Conservation (phyloP, 306 rosid genomes). For the Sechiopsis laciniata region DNA sequence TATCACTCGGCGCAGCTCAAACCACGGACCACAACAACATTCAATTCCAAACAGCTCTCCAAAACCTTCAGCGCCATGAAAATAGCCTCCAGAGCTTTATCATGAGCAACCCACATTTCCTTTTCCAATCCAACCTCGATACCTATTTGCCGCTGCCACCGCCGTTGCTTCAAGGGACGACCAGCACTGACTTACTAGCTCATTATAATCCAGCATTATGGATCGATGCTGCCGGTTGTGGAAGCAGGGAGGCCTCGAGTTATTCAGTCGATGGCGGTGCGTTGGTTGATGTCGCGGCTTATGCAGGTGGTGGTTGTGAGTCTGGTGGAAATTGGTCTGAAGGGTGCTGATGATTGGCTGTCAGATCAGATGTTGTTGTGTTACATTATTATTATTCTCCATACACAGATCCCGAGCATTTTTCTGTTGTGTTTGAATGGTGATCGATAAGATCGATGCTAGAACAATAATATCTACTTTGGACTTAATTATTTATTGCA, state of each 20-base stretch:
- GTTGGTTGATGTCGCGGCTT: background rate
- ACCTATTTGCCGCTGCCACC: background rate
- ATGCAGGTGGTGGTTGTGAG: background rate
- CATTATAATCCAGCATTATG: background rate
- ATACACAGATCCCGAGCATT: too few species aligned
- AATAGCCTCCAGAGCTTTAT: background rate
- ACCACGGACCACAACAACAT: background rate
- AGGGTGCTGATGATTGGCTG: background rate
- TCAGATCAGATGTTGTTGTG: background rate
- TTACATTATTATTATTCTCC: too few species aligned
- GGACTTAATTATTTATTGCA: too few species aligned
- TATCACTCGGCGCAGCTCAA: background rate
- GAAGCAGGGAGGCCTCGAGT: background rate
- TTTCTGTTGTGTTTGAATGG: too few species aligned
- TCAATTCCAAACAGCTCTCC: background rate
- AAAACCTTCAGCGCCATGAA: slow-evolving; percentile 6
- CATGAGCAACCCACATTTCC: background rate
- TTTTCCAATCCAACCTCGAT: slow-evolving; percentile 8
- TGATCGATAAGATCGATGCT: too few species aligned
- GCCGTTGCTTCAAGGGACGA: background rate
- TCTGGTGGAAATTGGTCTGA: background rate
- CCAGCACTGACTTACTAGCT: background rate
- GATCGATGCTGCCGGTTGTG: background rate
- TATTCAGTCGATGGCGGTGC: background rate
- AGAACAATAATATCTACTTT: too few species aligned